Base-by-base conservation (phyloP, 768 basidiomycete species). In the Suillus sp. region DNA sequence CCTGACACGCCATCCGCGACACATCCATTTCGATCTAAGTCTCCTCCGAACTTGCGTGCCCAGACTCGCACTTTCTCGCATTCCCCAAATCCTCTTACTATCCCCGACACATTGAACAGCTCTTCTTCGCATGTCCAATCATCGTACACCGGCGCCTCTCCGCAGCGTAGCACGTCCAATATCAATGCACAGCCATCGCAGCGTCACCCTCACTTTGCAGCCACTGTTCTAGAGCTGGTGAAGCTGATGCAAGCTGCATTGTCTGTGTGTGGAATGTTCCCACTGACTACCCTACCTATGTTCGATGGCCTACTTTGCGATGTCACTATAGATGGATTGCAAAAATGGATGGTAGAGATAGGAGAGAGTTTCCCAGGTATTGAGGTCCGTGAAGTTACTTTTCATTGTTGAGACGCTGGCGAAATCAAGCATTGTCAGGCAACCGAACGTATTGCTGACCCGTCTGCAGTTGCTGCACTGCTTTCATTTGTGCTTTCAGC, bases 291-390 rank as follows among this genome's bases (percentile, higher is more conserved):
- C 16, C 63, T 55, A 56, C 53, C 55, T 48, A 62, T 59, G 25
- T 69, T 83, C 48, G 86, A 94, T 72, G 92, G 92, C 1, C 79
- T 95, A 16, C 76, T 95, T 27, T 94, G 92, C 70, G 91, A 95
- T 73, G 75, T 80, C 16, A 92, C 92, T 0, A 83, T 91, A 32
- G 85, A 88, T 32, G 91, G 87, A 6, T 83, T 95, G 38, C 79
- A 83, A 55, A 78, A 75, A 58, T 95, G 92, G 92, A 83, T 85
- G 35, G 69, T 80, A 16, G 84, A 86, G 51, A 80, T 93, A 48
- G 91, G 89, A 14, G 85, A 85, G 65, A 83, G 82, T 9, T 81
- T 81, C 66, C 71, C 88, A 62, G 82, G 83, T 37, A 77, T 90
- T 20, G 90, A 93, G 81, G 90, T 79, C 60, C 40, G 30, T 56